A percentile compares a stretch with the other conserved stretches of the same genome.
phyloP scores from a whole-genome alignment of 257 asterid species.

The Henckelia pumila region DNA sequence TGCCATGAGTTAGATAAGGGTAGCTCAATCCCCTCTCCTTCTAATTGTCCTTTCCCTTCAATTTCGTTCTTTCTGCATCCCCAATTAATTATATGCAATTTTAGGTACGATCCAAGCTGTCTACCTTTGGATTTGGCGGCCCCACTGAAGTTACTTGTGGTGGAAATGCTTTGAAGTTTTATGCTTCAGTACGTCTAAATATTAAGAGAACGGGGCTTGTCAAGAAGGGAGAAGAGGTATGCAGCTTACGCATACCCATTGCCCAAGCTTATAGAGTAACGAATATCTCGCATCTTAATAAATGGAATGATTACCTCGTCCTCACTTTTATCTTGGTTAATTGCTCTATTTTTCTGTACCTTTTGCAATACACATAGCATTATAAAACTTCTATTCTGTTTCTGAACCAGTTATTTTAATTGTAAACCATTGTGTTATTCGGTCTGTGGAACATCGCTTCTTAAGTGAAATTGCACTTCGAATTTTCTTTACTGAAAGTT shows the following conservation, averaged over 20 bases:
- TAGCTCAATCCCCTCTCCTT: neutral
- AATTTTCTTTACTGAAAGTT: neutral
- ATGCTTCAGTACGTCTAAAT: slow-evolving; percentile 92
- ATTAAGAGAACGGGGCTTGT: slow-evolving; percentile 79
- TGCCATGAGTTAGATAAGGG: neutral
- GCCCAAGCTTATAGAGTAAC: neutral
- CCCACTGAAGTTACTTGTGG: slow-evolving; percentile 98
- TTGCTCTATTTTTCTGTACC: neutral
- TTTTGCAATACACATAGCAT: neutral
- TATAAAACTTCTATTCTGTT: neutral
- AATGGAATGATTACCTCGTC: neutral
- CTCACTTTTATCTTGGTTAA: slow-evolving; percentile 3
- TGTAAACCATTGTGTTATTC: neutral
- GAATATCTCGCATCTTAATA: slow-evolving; percentile 11
- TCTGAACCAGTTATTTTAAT: neutral
- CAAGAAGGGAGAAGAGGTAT: slow-evolving; percentile 91
- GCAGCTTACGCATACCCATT: slow-evolving; percentile 8
- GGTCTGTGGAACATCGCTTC: neutral
- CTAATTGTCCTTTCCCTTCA: neutral
- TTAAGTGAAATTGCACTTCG: neutral
- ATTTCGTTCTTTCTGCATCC: slow-evolving; percentile 7
- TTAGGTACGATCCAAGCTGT: slow-evolving; percentile 80
- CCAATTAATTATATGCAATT: slow-evolving; percentile 24
- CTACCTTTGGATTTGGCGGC: slow-evolving; percentile 84
- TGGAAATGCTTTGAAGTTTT: slow-evolving; percentile 95